These are phyloP conservation scores for Zymoseptoria passerinii DNA, from an alignment of 2,329 filamentous ascomycete species.

Conservation along the genomic window DNA sequence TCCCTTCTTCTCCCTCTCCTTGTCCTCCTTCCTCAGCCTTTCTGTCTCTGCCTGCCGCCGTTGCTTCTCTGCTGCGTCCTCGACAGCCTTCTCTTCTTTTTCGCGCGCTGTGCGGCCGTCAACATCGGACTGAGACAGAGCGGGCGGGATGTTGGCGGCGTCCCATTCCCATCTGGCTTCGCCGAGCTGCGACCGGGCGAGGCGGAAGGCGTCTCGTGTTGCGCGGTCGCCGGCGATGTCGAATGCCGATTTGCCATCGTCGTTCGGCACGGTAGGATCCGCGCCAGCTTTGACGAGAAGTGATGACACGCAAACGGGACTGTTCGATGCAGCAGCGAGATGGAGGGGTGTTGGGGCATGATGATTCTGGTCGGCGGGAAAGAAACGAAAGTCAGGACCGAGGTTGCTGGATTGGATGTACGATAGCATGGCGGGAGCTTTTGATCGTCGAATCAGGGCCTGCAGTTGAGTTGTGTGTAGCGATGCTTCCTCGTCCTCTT, in stretches of 20 bases:
- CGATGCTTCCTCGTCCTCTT: constrained; percentile 73
- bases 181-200: constrained; percentile 74
- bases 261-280: constrained; percentile 62
- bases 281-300: constrained; percentile 67
- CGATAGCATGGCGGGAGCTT: constrained; percentile 74
- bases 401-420: constrained; percentile 74
- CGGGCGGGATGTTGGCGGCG: constrained; percentile 59
- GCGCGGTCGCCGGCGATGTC: constrained; percentile 77
- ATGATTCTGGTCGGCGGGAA: constrained; percentile 61
- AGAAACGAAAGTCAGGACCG: constrained; percentile 63
- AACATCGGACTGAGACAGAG: constrained; percentile 62
- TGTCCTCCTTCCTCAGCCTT: constrained; percentile 59
- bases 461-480: constrained; percentile 86
- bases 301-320: constrained; percentile 65
- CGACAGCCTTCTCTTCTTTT: constrained; percentile 57
- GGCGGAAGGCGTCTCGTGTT: constrained; percentile 84
- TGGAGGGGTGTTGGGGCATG: constrained; percentile 81
- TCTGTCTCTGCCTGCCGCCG: constrained; percentile 68
- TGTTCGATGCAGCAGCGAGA: constrained; percentile 73
- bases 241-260: constrained; percentile 76
- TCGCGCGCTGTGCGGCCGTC: constrained; percentile 63
- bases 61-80: constrained; percentile 52
- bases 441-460: constrained; percentile 78
- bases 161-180: constrained; percentile 74
- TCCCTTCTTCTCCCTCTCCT: constrained; percentile 44